A percentile compares a stretch with the other conserved stretches of the same genome.
Conservation (phyloP, 139 green algal genomes). For the Edaphochlamys debaryana region DNA sequence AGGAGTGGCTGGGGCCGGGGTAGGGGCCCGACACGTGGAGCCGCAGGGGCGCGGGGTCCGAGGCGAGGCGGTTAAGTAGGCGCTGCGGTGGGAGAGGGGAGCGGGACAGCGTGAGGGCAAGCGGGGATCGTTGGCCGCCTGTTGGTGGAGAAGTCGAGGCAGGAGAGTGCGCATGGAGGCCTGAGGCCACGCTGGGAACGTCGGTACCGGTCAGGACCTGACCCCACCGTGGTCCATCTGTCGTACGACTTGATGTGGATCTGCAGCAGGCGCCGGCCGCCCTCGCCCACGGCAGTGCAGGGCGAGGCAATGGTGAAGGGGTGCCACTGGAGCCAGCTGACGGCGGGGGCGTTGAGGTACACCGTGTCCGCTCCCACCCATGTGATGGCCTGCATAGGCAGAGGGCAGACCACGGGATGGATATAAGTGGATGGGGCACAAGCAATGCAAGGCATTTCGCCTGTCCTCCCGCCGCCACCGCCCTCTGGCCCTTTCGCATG, state of each 20-base stretch:
- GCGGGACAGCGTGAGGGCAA: too few relatives aligned
- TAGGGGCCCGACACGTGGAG: slow-evolving; percentile 38
- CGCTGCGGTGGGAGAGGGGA: background rate
- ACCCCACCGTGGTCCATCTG: slow-evolving; percentile 18
- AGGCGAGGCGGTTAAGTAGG: background rate
- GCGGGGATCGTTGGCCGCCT: background rate
- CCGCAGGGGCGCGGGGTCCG: background rate
- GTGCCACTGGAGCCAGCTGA: too few relatives aligned
- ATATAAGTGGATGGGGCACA: too few relatives aligned
- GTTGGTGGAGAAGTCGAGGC: too few relatives aligned
- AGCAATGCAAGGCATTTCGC: too few relatives aligned
- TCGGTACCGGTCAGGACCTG: too few relatives aligned
- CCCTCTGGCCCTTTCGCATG: too few relatives aligned
- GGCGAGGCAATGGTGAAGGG: background rate
- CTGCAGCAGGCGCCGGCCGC: too few relatives aligned
- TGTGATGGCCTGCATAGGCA: background rate
- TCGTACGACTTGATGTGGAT: slow-evolving; percentile 34
- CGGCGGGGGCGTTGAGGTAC: background rate
- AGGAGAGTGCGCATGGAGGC: background rate
- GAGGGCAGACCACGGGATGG: background rate
- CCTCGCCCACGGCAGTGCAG: too few relatives aligned
- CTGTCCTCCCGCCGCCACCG: too few relatives aligned
- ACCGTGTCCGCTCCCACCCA: background rate
- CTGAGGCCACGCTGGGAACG: too few relatives aligned
- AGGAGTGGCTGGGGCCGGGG: slow-evolving; percentile 1